phyloP scores from a whole-genome alignment of 148 eudicot species.

The Heliosperma pusillum region DNA sequence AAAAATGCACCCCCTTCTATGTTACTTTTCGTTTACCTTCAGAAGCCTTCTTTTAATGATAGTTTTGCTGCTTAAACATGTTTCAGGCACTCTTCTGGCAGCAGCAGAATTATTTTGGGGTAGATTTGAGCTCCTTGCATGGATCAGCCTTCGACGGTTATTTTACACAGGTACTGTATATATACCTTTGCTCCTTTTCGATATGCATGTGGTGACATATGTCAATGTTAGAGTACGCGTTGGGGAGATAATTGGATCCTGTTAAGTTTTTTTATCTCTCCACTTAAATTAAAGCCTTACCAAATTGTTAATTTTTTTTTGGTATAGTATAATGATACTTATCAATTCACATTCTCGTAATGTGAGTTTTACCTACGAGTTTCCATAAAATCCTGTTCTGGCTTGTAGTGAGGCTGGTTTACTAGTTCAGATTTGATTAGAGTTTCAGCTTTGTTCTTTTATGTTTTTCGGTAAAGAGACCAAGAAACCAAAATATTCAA shows the following conservation, averaged over 20 bases:
- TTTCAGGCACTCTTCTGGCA: slow-evolving; percentile 97
- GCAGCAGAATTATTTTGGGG: slow-evolving; percentile 97
- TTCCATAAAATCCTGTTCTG: background rate
- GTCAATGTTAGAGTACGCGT: background rate
- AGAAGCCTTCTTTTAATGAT: background rate
- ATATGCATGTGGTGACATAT: background rate
- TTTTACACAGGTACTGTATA: slow-evolving; percentile 67
- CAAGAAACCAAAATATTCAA: too few relatives aligned
- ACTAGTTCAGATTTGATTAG: background rate
- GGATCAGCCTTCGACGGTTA: slow-evolving; percentile 88
- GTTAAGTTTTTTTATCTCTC: background rate
- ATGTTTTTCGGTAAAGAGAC: background rate
- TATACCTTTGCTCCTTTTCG: background rate
- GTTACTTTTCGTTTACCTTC: background rate
- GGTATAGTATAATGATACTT: background rate
- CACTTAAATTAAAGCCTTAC: background rate
- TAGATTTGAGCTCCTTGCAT: slow-evolving; percentile 82
- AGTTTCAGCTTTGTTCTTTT: background rate
- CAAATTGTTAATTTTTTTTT: background rate
- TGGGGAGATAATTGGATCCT: background rate
- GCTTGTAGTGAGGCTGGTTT: background rate
- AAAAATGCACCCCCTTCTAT: background rate
- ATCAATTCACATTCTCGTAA: background rate
- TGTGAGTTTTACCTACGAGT: background rate
- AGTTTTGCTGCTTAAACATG: background rate